These are phyloP conservation scores for Extremus antarcticus DNA, from an alignment of 495 filamentous ascomycete species.

Conservation along the genomic window DNA sequence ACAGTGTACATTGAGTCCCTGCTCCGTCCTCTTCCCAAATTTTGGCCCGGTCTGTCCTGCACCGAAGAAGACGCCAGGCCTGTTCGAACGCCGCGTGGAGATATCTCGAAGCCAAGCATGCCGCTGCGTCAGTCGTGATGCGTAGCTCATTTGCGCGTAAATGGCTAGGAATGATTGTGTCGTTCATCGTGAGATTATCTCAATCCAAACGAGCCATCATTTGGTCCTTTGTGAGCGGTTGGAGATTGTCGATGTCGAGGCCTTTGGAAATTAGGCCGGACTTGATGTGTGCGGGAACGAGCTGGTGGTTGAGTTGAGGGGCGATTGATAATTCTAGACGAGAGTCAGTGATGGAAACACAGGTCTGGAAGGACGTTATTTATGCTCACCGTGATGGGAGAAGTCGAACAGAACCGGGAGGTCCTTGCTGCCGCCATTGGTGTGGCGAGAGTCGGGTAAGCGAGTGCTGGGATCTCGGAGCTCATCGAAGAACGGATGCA, in stretches of 20 bases:
- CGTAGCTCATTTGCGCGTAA: background rate
- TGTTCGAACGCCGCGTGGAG: too few species aligned
- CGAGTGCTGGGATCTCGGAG: conserved; percentile 76
- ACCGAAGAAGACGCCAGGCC: too few species aligned
- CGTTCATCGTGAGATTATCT: conserved; percentile 26
- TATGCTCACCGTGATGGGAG: conserved; percentile 69
- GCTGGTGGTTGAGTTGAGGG: conserved; percentile 70
- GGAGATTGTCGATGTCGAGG: conserved; percentile 89
- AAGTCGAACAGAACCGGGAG: conserved; percentile 88
- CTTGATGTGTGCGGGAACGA: conserved; percentile 76
- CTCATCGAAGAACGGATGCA: conserved; percentile 98
- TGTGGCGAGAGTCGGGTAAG: conserved; percentile 87
- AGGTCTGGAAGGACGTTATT: background rate
- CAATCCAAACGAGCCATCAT: conserved; percentile 98
- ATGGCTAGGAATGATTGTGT: background rate
- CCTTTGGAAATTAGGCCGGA: conserved; percentile 62
- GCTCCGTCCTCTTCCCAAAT: too few species aligned
- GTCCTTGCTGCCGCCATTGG: conserved; percentile 62
- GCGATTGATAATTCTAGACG: conserved; percentile 83
- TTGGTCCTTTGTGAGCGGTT: conserved; percentile 77
- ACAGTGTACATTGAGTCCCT: too few species aligned
- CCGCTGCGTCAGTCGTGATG: background rate
- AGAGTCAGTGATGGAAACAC: background rate
- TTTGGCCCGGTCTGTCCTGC: too few species aligned
- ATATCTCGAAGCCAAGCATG: background rate